Percentiles rank a stretch among this genome's conserved stretches.
phyloP scores from a whole-genome alignment of 768 basidiomycete genomes.

The Mycena epipterygia region DNA sequence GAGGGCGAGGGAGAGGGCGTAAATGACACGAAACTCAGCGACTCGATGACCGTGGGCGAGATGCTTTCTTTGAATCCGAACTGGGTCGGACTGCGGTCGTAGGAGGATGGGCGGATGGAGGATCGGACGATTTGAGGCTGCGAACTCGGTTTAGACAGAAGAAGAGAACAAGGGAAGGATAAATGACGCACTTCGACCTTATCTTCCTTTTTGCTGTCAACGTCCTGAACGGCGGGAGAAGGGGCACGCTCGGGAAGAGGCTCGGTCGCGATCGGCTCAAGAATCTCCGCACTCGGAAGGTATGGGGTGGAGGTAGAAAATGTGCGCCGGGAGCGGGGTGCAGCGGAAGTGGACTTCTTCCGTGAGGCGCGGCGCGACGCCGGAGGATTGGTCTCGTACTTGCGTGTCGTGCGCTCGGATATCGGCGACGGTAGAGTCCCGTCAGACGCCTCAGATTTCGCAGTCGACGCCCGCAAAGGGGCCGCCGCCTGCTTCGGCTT shows the following conservation, averaged over 20 bases:
- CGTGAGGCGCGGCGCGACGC: background rate
- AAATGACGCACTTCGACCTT: background rate
- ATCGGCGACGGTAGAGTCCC: background rate
- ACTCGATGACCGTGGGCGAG: constrained; percentile 16
- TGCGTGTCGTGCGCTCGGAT: background rate
- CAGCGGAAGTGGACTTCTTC: background rate
- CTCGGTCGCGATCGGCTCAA: background rate
- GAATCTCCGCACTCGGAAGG: background rate
- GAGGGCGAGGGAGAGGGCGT: background rate
- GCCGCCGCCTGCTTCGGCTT: background rate
- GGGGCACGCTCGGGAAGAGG: background rate
- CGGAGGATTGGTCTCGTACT: constrained; percentile 8
- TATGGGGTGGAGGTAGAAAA: background rate
- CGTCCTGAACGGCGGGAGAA: background rate
- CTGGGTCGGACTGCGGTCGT: constrained; percentile 10
- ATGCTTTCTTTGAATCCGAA: constrained; percentile 20
- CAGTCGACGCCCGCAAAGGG: background rate
- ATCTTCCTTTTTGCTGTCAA: background rate
- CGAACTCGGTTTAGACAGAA: background rate
- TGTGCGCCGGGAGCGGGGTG: background rate
- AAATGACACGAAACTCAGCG: background rate
- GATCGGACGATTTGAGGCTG: constrained; percentile 3
- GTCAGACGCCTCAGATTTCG: constrained; percentile 1
- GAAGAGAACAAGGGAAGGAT: background rate
- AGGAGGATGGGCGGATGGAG: constrained; percentile 4